phyloP scores from a whole-genome alignment of 768 basidiomycete species.

The Rhizopogon rudus region DNA sequence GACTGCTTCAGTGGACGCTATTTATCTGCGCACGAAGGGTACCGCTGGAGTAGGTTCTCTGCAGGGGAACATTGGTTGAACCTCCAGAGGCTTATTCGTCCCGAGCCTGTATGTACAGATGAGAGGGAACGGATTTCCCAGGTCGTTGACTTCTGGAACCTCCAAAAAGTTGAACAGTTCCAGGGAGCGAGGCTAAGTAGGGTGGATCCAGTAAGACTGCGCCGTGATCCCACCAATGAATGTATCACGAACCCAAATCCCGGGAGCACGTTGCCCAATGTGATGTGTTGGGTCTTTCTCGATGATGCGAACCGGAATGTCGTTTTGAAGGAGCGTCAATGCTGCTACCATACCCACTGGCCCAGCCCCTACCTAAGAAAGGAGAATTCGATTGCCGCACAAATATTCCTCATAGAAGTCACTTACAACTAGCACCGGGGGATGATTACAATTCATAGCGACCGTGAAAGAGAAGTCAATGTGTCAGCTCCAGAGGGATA shows the following conservation, averaged over 20 bases:
- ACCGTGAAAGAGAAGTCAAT: too few relatives aligned
- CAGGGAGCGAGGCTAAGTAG: conserved; percentile 35
- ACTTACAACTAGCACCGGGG: too few relatives aligned
- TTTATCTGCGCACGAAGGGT: conserved; percentile 11
- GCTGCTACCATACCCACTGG: conserved; percentile 5
- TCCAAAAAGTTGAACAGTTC: conserved; percentile 19
- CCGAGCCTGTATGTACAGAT: conserved; percentile 28
- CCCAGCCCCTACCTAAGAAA: conserved; percentile 2
- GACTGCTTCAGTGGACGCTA: conserved; percentile 13
- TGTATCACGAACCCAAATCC: conserved; percentile 27
- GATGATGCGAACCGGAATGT: background rate
- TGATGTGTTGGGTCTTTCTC: conserved; percentile 17
- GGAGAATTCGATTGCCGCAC: too few relatives aligned
- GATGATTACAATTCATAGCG: too few relatives aligned
- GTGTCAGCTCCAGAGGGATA: too few relatives aligned
- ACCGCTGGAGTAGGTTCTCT: conserved; percentile 8
- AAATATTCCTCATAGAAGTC: too few relatives aligned
- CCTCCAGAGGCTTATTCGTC: background rate
- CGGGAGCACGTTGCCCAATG: conserved; percentile 34
- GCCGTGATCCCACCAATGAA: background rate
- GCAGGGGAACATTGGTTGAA: conserved; percentile 13
- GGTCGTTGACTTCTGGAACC: conserved; percentile 30
- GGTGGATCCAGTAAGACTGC: too few relatives aligned
- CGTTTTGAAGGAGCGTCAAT: conserved; percentile 6
- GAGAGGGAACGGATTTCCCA: conserved; percentile 21